Evolutionary conservation across 495 filamentous ascomycete species (phyloP), one percentile per base, ranked within the genome.

Genomic region (Venustampulla echinocandica): DNA sequence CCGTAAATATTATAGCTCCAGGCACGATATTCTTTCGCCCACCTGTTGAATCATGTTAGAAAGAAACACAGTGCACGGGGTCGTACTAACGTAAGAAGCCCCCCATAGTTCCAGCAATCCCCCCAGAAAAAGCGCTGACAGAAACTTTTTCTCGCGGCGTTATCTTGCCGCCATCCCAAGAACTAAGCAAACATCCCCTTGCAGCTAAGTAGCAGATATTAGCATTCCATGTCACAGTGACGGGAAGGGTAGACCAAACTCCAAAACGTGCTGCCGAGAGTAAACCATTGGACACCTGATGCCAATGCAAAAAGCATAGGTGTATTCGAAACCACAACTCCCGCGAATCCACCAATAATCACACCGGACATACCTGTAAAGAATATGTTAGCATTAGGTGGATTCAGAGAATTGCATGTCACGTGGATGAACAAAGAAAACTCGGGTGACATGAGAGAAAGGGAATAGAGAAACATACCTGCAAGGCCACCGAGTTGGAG

Each of bases 241-340:
- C n/a, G n/a, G n/a, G n/a, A 23, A 15, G 18, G n/a, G 14, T 7
- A 11, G 4, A 30, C 65, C 66, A 55, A 64, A 93, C 85, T 84
- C 70, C 76, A 86, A 61, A 82, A 98, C 14, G 79, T 81, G 35
- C 72, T 76, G 22, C 87, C 87, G 35, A 93, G 74, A 30, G 71
- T 66, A 65, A 83, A 85, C 75, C 84, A 95, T 65, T 95, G 88
- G 32, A 84, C 67, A 27, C 85, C 82, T 22, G 80, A 77, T 44
- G 79, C 75, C 27, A 81, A 36, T 4, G 87, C 79, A 65, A 89
- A 92, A 4, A 94, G 62, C 7, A 74, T 71, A 30, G 82, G 79
- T 14, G 69, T 65, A 3, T 67, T 74, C 19, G 80, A 82, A 56
- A 79, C 71, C 23, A 90, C 54, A 20, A 88, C 54, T n/a, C 90